Percentiles rank a stretch among this genome's conserved stretches.
These are phyloP conservation scores for Moesziomyces sp. DNA, from an alignment of 1,284 basidiomycete genomes.

Conservation along the genomic window DNA sequence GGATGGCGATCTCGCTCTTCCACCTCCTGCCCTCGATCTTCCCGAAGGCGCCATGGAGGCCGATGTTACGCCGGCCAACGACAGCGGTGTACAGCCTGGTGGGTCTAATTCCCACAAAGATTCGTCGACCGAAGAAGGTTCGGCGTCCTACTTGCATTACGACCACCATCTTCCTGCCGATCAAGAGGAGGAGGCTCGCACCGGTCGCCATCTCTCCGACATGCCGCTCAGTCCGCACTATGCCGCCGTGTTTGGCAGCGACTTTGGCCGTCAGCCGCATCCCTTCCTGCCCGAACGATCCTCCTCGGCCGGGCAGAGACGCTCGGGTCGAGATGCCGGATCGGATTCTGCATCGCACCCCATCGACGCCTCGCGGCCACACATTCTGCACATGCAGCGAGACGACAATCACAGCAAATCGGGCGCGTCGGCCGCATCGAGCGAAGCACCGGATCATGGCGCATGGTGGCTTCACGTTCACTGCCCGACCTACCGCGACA, in stretches of 20 bases:
- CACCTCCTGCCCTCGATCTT: slow-evolving; percentile 59
- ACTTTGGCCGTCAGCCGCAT: slow-evolving; percentile 39
- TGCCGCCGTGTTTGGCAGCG: slow-evolving; percentile 35
- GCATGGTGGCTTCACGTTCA: slow-evolving; percentile 93
- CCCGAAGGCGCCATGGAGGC: slow-evolving; percentile 15
- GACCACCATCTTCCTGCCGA: slow-evolving; percentile 36
- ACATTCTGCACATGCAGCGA: slow-evolving; percentile 2
- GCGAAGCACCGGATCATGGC: slow-evolving; percentile 24
- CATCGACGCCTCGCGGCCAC: slow-evolving; percentile 3
- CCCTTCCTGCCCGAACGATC: slow-evolving; percentile 1
- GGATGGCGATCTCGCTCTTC: slow-evolving; percentile 59
- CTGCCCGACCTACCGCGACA: slow-evolving; percentile 88
- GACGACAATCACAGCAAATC: slow-evolving; percentile 17
- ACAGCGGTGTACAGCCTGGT: neutral
- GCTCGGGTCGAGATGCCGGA: neutral
- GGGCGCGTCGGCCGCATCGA: neutral
- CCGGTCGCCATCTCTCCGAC: slow-evolving; percentile 62
- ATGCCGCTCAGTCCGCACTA: slow-evolving; percentile 61
- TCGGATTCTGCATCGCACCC: neutral
- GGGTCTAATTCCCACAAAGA: neutral
- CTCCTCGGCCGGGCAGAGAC: too few species aligned
- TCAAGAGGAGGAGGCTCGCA: slow-evolving; percentile 53
- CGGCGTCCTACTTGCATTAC: slow-evolving; percentile 6
- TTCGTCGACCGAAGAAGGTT: slow-evolving; percentile 5
- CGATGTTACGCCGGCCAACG: neutral